Evolutionary conservation across 148 eudicot genomes (phyloP).

Genomic region (Silene latifolia): DNA sequence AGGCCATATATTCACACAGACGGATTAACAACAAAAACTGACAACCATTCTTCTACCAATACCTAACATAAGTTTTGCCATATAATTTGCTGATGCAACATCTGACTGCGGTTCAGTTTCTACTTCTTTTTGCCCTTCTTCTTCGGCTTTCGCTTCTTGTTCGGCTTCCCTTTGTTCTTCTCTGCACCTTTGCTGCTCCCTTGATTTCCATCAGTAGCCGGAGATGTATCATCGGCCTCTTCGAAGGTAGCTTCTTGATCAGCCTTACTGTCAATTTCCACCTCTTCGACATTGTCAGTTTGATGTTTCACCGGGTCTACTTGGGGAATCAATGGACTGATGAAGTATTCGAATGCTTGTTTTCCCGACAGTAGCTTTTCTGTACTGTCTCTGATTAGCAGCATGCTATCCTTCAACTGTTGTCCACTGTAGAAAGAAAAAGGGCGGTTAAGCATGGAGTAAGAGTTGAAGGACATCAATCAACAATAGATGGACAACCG

Average conservation of each 20-base stretch:
- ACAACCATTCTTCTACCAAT: too few relatives aligned
- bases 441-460: not conserved
- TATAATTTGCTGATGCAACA: too few relatives aligned
- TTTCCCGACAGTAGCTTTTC: slow-evolving; percentile 16
- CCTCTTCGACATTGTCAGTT: not conserved
- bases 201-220: slow-evolving; percentile 4
- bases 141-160: not conserved
- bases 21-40: too few relatives aligned
- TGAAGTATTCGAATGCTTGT: slow-evolving; percentile 20
- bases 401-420: slow-evolving; percentile 21
- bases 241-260: slow-evolving; percentile 11
- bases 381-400: slow-evolving; percentile 24
- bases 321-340: slow-evolving; percentile 18
- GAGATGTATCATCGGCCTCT: slow-evolving; percentile 17
- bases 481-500: too few relatives aligned
- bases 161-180: slow-evolving; percentile 18
- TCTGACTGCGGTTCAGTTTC: too few relatives aligned
- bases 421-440: slow-evolving; percentile 27
- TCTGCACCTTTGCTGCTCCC: not conserved
- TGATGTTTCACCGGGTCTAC: slow-evolving; percentile 4
- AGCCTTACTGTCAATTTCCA: not conserved
- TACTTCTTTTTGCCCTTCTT: not conserved
- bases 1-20: too few relatives aligned
- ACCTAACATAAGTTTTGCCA: too few relatives aligned
- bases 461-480: too few relatives aligned